Base-by-base conservation (phyloP, 306 rosid species). In the Casuarina glauca region DNA sequence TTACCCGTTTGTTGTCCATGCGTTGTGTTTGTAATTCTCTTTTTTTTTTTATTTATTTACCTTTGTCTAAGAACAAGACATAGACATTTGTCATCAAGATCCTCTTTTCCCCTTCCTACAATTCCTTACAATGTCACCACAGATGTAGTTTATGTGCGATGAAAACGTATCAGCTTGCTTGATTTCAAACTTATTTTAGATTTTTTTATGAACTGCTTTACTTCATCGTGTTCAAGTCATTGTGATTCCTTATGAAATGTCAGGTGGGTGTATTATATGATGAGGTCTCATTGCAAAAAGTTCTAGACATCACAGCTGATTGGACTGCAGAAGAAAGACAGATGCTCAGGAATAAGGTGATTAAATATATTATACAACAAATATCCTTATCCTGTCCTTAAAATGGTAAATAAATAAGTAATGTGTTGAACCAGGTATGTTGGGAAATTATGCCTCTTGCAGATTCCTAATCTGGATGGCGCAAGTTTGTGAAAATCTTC, bases 231-330 rank as follows among this genome's bases (percentile, higher is more conserved):
- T 50, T 70, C 42, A 70, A 44, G 82, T 87, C 67, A 81, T 70
- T 53, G 45, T 72, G 74, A 52, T 57, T 74, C 87, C 80, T 74
- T 53, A 74, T 75, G 73, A 77, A 78, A 82, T 87, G 74, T 74
- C 94, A 96, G 98, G 99, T 96, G 45, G 99, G 98, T 82, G 50
- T 96, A 73, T 74, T 93, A 81, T 96, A 96, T 48, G 98, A 96
- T 61, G 98, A 93, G 74, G 85, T 80, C 80, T 91, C 97, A 78
- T 84, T 96, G 38, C 98, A 96, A 82, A 89, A 81, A 39, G 76
- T 89, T 78, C 83, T 96, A 69, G 97, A 96, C 84, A 76, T 96
- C 83, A 91, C 91, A 52, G 94, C 96, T 70, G 98, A 96, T 80
- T 96, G 99, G 98, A 93, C 96, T 55, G 62, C 81, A 3, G 94